Base-by-base conservation (phyloP, 495 filamentous ascomycete genomes). In the Talaromyces proteolyticus region DNA sequence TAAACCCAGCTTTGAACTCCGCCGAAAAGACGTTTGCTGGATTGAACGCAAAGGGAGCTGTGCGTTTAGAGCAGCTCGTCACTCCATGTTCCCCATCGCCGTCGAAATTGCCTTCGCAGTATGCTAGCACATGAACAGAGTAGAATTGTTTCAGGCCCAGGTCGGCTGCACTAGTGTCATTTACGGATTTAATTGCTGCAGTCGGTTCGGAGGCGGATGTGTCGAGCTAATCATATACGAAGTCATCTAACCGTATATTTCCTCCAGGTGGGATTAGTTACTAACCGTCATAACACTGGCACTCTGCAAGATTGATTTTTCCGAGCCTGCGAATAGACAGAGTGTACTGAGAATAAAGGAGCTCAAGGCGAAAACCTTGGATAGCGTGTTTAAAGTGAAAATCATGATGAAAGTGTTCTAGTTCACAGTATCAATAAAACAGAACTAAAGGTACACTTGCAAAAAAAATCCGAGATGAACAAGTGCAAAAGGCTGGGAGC, bases 291-390 rank as follows among this genome's bases (percentile, higher is more conserved):
- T 57, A 43, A 91, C 65, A 41, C 87, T 73, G 38, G 82, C 85
- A 12, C 76, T 64, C 49, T 84, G 74, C 57, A 91, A 75, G 57
- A 80, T 75, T 41, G 69, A 73, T 49, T 64, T 75, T 54, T 77
- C 74, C 7, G 74, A 68, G 25, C 88, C 88, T 3, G 88, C 84
- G 53, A 91, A 82, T 50, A 92, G 74, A 29, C 81, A 84, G 36
- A 90, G 66, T 53, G 89, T 68, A 12, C 75, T 74, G 29, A 92
- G 69, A 40, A 91, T 74, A 57, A 91, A 84, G 36, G 81, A 79
- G 16, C 72, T 76, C 22, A 84, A 72, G 12, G 74, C 74, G n/a
- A 39, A 49, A 1, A 41, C 36, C 47, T 49, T 49, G 37, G 47
- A 49, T 41, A 49, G 2, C 20, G 47, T 49, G 38, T 49, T 49